A percentile compares a stretch with the other conserved stretches of the same genome.
Conservation (phyloP, 2,329 filamentous ascomycete genomes). For the Paraconiothyrium sp. region DNA sequence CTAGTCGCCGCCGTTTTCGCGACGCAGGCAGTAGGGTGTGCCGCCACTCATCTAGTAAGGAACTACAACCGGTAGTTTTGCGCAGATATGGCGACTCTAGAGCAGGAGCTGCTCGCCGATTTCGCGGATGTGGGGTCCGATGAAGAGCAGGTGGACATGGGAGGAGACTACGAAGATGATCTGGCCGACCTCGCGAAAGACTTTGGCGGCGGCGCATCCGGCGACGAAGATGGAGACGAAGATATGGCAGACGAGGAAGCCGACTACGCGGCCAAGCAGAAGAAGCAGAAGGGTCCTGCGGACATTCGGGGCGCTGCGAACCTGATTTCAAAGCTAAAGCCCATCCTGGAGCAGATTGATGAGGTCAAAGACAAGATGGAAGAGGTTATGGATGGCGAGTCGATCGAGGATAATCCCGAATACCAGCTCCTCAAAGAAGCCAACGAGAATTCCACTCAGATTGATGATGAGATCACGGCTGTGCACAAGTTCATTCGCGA, state of each 20-base stretch:
- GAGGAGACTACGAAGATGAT: slow-evolving; percentile 41
- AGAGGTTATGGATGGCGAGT: slow-evolving; percentile 73
- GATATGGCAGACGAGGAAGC: slow-evolving; percentile 70
- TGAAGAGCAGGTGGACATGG: slow-evolving; percentile 65
- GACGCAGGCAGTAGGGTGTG: slow-evolving; percentile 4
- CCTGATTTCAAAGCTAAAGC: slow-evolving; percentile 82
- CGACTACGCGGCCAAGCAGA: slow-evolving; percentile 62
- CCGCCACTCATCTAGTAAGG: background rate
- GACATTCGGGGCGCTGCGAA: slow-evolving; percentile 82
- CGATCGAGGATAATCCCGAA: slow-evolving; percentile 90
- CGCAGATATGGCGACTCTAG: slow-evolving; percentile 78
- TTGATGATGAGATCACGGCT: slow-evolving; percentile 89
- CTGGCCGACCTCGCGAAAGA: slow-evolving; percentile 45
- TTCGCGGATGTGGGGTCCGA: slow-evolving; percentile 88
- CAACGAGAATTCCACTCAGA: slow-evolving; percentile 88
- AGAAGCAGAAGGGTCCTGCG: slow-evolving; percentile 71
- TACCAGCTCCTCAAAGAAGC: slow-evolving; percentile 89
- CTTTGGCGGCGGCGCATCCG: slow-evolving; percentile 48
- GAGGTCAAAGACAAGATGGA: slow-evolving; percentile 72
- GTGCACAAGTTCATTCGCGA: slow-evolving; percentile 98
- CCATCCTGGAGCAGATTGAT: slow-evolving; percentile 73
- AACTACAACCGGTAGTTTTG: background rate
- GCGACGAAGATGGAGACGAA: slow-evolving; percentile 62
- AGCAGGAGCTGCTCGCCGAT: slow-evolving; percentile 91
- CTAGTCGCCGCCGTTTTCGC: slow-evolving; percentile 18